Percentiles rank a stretch among this genome's conserved stretches.
Evolutionary conservation across 2,329 filamentous ascomycete species (phyloP).

Genomic region (Fusarium sp.): DNA sequence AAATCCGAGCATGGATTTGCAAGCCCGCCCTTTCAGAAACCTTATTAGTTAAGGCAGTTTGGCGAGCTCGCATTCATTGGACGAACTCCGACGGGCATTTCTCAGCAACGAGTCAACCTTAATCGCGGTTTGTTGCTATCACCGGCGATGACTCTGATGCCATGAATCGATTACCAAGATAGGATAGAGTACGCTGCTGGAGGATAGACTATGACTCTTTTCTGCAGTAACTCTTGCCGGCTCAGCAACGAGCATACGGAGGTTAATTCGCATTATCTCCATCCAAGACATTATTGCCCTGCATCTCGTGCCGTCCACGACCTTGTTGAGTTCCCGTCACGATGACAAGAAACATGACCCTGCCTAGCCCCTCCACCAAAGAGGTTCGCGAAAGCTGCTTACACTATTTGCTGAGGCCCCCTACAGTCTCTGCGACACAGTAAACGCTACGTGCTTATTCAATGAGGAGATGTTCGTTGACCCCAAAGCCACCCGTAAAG

Average conservation of each 20-base stretch:
- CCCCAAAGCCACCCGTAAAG: conserved; percentile 7
- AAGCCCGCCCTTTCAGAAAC: conserved; percentile 25
- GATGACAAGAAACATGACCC: conserved; percentile 37
- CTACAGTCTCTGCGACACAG: not conserved
- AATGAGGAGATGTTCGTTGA: conserved; percentile 4
- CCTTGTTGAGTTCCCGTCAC: conserved; percentile 32
- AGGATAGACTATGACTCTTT: conserved; percentile 28
- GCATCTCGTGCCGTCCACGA: conserved; percentile 31
- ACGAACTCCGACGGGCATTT: conserved; percentile 16
- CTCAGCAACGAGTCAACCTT: conserved; percentile 37
- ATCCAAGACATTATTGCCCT: conserved; percentile 35
- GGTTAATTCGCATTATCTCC: conserved; percentile 11
- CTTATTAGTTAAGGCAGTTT: conserved; percentile 19
- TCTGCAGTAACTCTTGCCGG: conserved; percentile 1
- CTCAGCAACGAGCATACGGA: conserved; percentile 9
- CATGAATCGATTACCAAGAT: conserved; percentile 22
- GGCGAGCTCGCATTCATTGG: not conserved
- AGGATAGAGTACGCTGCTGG: conserved; percentile 1
- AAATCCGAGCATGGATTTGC: conserved; percentile 35
- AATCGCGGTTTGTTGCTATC: conserved; percentile 8
- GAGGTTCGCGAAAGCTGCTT: not conserved
- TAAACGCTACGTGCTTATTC: conserved; percentile 8
- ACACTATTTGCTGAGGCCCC: conserved; percentile 26
- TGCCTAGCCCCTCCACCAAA: not conserved
- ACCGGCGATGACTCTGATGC: conserved; percentile 29